Percentiles rank a stretch among this genome's conserved stretches.
These are phyloP conservation scores for Saccharomycopsis javanensis DNA, from an alignment of 805 yeast genomes.

Conservation along the genomic window DNA sequence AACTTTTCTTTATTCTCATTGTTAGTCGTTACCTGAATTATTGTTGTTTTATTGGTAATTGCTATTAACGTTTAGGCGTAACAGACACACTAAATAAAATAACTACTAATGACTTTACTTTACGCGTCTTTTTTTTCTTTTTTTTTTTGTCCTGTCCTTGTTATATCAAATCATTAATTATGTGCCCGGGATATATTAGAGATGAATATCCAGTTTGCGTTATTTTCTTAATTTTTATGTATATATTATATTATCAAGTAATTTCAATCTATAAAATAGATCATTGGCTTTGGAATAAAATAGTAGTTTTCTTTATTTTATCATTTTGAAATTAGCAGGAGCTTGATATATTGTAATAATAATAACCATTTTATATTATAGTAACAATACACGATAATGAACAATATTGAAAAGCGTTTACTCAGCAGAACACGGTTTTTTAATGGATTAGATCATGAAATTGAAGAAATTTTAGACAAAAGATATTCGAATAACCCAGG, in stretches of 20 bases:
- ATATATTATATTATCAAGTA: neutral
- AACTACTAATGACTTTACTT: no score
- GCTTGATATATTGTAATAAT: no score
- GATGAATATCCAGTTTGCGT: no score
- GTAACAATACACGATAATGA: neutral
- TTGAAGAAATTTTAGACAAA: constrained; percentile 16
- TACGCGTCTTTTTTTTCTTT: neutral
- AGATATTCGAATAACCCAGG: constrained; percentile 14
- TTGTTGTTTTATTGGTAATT: no score
- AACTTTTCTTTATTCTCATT: no score
- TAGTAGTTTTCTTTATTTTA: no score
- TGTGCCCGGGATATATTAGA: neutral
- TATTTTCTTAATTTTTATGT: neutral
- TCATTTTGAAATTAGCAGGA: no score
- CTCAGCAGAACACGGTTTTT: constrained; percentile 17
- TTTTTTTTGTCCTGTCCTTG: neutral
- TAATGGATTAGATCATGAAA: constrained; percentile 3
- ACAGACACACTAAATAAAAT: no score
- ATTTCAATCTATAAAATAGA: no score
- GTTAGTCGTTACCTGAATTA: no score
- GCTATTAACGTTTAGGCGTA: no score
- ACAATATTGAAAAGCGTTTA: constrained; percentile 15
- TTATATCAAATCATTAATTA: neutral
- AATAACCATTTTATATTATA: neutral
- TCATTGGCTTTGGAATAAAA: no score